Evolutionary conservation across 1,284 basidiomycete species (phyloP), one percentile per base, ranked within the genome.

Genomic region (Rhizoctonia solani): DNA sequence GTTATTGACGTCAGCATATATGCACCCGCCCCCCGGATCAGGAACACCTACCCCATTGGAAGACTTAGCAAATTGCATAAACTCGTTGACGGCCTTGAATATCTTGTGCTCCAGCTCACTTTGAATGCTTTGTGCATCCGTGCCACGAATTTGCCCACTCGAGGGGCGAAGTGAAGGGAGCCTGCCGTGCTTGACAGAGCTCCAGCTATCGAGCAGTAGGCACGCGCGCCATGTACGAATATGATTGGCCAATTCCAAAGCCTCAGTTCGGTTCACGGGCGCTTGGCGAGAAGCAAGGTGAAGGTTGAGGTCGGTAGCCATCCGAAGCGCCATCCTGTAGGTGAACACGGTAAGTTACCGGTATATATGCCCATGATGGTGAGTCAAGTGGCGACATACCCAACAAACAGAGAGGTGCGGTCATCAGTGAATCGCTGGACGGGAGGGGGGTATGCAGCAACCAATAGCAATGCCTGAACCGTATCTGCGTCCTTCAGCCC

Each of bases 221-320:
- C 58, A 61, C 11, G 58, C 58, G 16, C 34, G 27, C 58, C 58
- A 61, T 3, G 58, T 61, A 30, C 58, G 58, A 37, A 34, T 50
- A 23, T 61, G 58, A 23, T 61, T 61, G 27, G 6, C 46, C n/a
- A 61, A 34, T 21, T 61, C 58, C 4, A 27, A 2, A 13, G 6
- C 23, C 34, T 61, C 58, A 23, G 14, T 11, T 27, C 32, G 3
- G 46, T 14, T 61, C n/a, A 13, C 19, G 13, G 46, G 21, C 2
- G 34, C 19, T 3, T 25, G 30, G 9, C n/a, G 11, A 13, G 58
- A 50, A 50, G 58, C 58, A n/a, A 14, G 44, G 32, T 61, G 16
- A 14, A 61, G 46, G 16, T 61, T 50, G 13, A 25, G 46, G 23
- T 61, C 58, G 3, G 29, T 30, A 5, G 58, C 58, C 58, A 61